Evolutionary conservation across 75 land plant genomes (phyloP), one percentile per base, ranked within the genome.

Genomic region (Sequoia sempervirens): DNA sequence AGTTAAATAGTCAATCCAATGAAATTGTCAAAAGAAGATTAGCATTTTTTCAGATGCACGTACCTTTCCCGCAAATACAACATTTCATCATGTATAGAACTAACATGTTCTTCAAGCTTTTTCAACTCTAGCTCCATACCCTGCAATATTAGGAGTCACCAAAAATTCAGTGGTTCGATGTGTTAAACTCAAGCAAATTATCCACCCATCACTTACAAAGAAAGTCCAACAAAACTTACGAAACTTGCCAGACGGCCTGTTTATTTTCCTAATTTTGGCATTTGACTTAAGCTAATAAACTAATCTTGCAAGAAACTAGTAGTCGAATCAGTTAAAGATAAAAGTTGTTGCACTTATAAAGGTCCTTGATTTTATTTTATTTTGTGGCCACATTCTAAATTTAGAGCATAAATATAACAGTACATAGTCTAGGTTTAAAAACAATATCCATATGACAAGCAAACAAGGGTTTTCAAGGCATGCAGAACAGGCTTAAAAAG

Each of bases 61-160:
- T 87, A 93, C 96, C 95, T 94, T 79, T 80, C 92, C 52, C 96
- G 91, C 68, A 94, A 85, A 82, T 91, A 89, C 78, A 86, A 87
- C 95, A 94, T 94, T 54, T 94, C 96, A 34, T 90, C 91, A 38
- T 93, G 91, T 79, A 94, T 94, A 3, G 92, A 91, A 30, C 68
- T 84, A 37, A 92, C 93, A 68, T 89, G 84, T 46, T 94, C 96
- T 41, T 86, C 87, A 84, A 94, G 82, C 85, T 90, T 93, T 88
- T 86, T 88, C 85, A 94, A 83, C 81, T 94, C 96, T 30, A 93
- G 82, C 75, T 93, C 95, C 93, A 94, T 90, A 28, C 84, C 88
- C 96, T 94, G 80, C 81, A 87, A 69, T 8, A 28, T 68, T 37
- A 28, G 3, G 20, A 9, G 61, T 32, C 73, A 70, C 0, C 36